Evolutionary conservation across 148 eudicot species (phyloP).

Genomic region (Rhododendron henanense): DNA sequence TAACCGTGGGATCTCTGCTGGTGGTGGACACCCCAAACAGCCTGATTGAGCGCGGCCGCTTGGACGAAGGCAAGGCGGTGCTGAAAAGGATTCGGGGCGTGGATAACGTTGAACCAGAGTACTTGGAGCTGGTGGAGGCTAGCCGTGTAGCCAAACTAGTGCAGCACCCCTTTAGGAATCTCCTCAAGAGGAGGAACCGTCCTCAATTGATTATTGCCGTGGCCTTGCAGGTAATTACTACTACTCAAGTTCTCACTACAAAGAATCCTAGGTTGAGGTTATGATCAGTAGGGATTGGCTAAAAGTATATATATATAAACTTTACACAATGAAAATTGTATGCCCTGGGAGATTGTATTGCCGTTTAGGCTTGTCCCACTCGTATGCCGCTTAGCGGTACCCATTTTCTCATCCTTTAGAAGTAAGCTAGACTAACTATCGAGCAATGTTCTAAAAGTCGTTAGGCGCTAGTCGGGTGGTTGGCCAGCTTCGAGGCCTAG

Average conservation of each 20-base stretch:
- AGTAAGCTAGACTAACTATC: too few species aligned
- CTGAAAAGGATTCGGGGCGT: constrained; percentile 75
- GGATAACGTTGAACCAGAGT: constrained; percentile 87
- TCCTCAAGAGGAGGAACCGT: constrained; percentile 58
- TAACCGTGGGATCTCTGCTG: constrained; percentile 64
- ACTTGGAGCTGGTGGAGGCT: constrained; percentile 70
- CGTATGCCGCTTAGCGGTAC: too few species aligned
- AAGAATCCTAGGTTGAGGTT: background rate
- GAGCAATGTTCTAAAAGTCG: too few species aligned
- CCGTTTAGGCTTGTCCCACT: too few species aligned
- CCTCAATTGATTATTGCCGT: constrained; percentile 76
- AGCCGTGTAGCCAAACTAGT: constrained; percentile 65
- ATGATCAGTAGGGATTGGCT: background rate
- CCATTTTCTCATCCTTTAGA: too few species aligned
- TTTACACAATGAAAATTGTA: background rate
- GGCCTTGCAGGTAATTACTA: constrained; percentile 39
- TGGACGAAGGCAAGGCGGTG: constrained; percentile 77
- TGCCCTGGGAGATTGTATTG: background rate
- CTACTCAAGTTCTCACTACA: background rate
- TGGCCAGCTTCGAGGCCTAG: too few species aligned
- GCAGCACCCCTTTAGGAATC: constrained; percentile 77
- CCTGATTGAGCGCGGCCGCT: constrained; percentile 70
- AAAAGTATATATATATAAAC: too few species aligned
- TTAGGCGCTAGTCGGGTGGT: too few species aligned
- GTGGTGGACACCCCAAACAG: constrained; percentile 91